phyloP scores from a whole-genome alignment of 2,329 filamentous ascomycete genomes.

The Pseudocercospora cruenta region DNA sequence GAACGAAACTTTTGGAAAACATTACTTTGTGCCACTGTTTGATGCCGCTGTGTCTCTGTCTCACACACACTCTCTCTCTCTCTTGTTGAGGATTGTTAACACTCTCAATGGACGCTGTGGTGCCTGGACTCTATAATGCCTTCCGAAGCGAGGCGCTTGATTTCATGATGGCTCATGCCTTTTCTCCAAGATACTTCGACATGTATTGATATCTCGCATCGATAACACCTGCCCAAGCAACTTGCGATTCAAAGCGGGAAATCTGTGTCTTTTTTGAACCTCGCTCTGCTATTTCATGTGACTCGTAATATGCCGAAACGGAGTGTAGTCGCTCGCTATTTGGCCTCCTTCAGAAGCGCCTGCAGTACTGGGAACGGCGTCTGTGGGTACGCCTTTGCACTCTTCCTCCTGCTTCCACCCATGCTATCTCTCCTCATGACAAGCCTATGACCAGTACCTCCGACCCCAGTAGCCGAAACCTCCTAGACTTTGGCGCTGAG shows the following conservation, averaged over 20 bases:
- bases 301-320: neutral
- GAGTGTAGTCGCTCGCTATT: neutral
- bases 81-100: too few relatives aligned
- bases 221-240: too few relatives aligned
- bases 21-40: too few relatives aligned
- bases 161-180: too few relatives aligned
- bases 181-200: too few relatives aligned
- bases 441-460: neutral
- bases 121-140: too few relatives aligned
- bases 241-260: too few relatives aligned
- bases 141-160: neutral
- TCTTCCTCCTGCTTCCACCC: neutral
- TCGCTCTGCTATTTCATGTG: neutral
- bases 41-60: too few relatives aligned
- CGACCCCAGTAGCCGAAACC: neutral
- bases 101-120: too few relatives aligned
- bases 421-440: neutral
- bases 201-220: too few relatives aligned
- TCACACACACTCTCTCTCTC: too few relatives aligned
- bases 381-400: neutral
- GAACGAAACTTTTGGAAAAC: neutral
- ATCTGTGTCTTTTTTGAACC: neutral
- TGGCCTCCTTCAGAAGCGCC: neutral
- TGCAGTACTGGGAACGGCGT: neutral
- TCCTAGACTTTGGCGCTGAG: constrained; percentile 31